Conservation (phyloP, 768 basidiomycete genomes). For the Podaxis sp. region DNA sequence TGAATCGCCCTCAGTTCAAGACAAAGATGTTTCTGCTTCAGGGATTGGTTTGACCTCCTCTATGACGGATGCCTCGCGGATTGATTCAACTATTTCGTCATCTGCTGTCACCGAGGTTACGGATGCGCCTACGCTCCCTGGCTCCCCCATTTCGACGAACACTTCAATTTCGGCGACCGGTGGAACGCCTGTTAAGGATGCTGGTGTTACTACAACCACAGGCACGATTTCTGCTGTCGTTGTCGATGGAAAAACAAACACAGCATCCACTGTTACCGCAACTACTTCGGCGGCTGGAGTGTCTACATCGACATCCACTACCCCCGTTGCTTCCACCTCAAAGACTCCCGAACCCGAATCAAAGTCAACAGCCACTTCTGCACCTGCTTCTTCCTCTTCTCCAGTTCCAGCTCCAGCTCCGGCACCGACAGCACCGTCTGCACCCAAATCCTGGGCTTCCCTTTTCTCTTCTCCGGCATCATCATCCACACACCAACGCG, state of each 20-base stretch:
- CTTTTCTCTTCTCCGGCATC: slow-evolving; percentile 52
- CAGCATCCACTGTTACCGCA: background rate
- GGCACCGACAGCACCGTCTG: slow-evolving; percentile 22
- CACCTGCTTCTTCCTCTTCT: slow-evolving; percentile 8
- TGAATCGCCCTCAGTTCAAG: background rate
- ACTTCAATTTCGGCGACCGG: slow-evolving; percentile 54
- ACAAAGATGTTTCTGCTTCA: slow-evolving; percentile 1
- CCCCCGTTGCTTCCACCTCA: background rate
- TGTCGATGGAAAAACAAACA: slow-evolving; percentile 14
- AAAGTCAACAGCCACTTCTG: slow-evolving; percentile 5
- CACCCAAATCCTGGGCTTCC: slow-evolving; percentile 72
- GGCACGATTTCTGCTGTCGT: slow-evolving; percentile 5
- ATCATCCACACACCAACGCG: slow-evolving; percentile 31
- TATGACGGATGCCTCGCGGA: slow-evolving; percentile 11
- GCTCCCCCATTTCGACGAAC: slow-evolving; percentile 59
- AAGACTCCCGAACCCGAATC: slow-evolving; percentile 2
- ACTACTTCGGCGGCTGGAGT: background rate
- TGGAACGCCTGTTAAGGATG: slow-evolving; percentile 25
- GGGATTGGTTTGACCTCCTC: background rate
- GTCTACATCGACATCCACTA: slow-evolving; percentile 15
- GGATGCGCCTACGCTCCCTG: slow-evolving; percentile 48
- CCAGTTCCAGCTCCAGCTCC: slow-evolving; percentile 12
- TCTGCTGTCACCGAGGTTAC: slow-evolving; percentile 52
- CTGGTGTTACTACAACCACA: slow-evolving; percentile 13
- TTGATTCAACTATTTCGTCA: slow-evolving; percentile 40